Conservation (phyloP, 2,329 filamentous ascomycete genomes). For the Colletotrichum navitas region DNA sequence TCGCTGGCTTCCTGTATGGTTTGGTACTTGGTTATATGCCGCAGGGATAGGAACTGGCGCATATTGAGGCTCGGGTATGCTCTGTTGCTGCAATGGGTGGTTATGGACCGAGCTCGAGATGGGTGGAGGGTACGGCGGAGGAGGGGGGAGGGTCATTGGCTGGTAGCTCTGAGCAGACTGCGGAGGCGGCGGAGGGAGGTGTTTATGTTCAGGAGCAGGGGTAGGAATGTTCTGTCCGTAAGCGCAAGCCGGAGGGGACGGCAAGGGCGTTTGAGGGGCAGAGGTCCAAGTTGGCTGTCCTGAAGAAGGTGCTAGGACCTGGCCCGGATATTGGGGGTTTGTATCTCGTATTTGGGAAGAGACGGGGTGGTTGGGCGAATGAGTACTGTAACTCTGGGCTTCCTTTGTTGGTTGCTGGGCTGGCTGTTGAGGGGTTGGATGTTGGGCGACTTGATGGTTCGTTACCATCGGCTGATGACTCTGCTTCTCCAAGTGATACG, state of each 20-base stretch:
- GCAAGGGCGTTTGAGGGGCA: not conserved
- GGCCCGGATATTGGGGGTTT: not conserved
- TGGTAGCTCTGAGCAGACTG: slow-evolving; percentile 10
- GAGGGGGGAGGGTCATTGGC: not conserved
- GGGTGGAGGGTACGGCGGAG: slow-evolving; percentile 8
- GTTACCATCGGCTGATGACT: not conserved
- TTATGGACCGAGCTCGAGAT: not conserved
- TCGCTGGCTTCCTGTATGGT: slow-evolving; percentile 7
- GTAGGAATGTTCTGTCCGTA: not conserved
- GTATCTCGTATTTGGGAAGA: not conserved
- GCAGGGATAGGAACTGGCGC: not conserved
- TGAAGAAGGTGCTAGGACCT: not conserved
- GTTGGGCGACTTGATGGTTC: not conserved
- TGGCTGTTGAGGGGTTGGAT: not conserved
- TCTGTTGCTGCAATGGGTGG: not conserved
- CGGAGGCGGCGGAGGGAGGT: not conserved
- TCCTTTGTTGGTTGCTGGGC: not conserved
- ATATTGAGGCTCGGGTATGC: not conserved
- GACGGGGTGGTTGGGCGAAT: not conserved
- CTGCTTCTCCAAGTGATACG: not conserved
- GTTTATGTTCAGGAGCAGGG: not conserved
- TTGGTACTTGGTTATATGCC: not conserved
- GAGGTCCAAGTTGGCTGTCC: not conserved
- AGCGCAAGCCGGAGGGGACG: not conserved
- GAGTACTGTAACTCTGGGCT: not conserved